Evolutionary conservation across 257 asterid species (phyloP).

Genomic region (Jaltomata sinuosa): DNA sequence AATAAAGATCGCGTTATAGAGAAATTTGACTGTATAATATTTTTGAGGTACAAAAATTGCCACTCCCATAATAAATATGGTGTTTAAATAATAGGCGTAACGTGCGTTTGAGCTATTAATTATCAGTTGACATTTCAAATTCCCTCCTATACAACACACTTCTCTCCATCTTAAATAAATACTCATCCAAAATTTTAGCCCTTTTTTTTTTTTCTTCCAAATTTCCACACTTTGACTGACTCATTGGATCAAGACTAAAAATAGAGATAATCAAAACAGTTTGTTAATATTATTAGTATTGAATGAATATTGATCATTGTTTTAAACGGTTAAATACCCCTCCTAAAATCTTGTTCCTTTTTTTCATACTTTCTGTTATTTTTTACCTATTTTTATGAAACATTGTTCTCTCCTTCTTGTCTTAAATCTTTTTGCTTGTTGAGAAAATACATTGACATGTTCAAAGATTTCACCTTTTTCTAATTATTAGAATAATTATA

Average conservation of each 20-base stretch:
- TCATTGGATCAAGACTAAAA: not conserved
- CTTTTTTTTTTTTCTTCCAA: not conserved
- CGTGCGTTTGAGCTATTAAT: not conserved
- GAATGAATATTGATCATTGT: not conserved
- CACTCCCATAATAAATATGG: not conserved
- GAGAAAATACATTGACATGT: not conserved
- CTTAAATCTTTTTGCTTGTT: not conserved
- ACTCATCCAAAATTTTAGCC: not conserved
- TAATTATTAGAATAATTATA: not conserved
- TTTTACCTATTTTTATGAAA: not conserved
- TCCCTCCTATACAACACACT: not conserved
- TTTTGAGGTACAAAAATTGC: no score
- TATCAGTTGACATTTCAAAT: not conserved
- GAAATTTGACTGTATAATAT: no score
- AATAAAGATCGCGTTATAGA: no score
- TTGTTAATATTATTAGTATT: not conserved
- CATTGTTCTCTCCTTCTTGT: not conserved
- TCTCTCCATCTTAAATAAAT: not conserved
- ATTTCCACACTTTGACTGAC: not conserved
- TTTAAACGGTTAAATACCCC: not conserved
- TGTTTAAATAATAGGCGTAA: not conserved
- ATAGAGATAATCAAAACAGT: not conserved
- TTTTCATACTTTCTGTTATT: not conserved
- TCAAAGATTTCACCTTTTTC: not conserved
- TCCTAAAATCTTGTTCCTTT: not conserved